Evolutionary conservation across 2,329 filamentous ascomycete genomes (phyloP).

Genomic region (Phaeoacremonium minimum): DNA sequence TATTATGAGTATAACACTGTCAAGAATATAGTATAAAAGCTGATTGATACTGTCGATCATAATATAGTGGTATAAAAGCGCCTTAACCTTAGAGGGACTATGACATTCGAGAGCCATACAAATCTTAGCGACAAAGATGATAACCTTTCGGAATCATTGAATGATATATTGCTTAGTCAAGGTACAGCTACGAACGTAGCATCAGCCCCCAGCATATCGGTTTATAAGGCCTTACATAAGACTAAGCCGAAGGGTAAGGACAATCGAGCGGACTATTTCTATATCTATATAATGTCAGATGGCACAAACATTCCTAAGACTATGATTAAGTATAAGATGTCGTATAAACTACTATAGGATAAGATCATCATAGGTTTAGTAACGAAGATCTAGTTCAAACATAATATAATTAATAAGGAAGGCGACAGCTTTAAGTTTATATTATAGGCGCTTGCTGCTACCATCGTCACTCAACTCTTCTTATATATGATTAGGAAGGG

Average conservation of each 20-base stretch:
- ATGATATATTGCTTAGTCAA: slow-evolving; percentile 15
- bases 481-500: slow-evolving; percentile 31
- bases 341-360: slow-evolving; percentile 26
- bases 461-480: slow-evolving; percentile 33
- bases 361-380: slow-evolving; percentile 25
- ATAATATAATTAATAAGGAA: slow-evolving; percentile 25
- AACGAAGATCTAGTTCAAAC: slow-evolving; percentile 26
- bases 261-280: slow-evolving; percentile 26
- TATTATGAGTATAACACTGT: slow-evolving; percentile 26
- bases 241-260: slow-evolving; percentile 20
- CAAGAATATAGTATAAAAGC: slow-evolving; percentile 26
- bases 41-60: slow-evolving; percentile 21
- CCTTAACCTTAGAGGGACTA: slow-evolving; percentile 24
- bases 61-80: slow-evolving; percentile 18
- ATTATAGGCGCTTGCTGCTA: slow-evolving; percentile 23
- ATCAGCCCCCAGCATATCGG: slow-evolving; percentile 5
- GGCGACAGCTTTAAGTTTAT: slow-evolving; percentile 21
- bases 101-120: slow-evolving; percentile 31
- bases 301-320: slow-evolving; percentile 16
- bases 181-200: slow-evolving; percentile 5
- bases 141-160: slow-evolving; percentile 15
- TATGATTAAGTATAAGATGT: slow-evolving; percentile 32
- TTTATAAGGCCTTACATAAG: slow-evolving; percentile 11
- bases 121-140: slow-evolving; percentile 21
- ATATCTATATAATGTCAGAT: slow-evolving; percentile 16